phyloP scores from a whole-genome alignment of 2,329 filamentous ascomycete species.

The Diaporthe vexans region DNA sequence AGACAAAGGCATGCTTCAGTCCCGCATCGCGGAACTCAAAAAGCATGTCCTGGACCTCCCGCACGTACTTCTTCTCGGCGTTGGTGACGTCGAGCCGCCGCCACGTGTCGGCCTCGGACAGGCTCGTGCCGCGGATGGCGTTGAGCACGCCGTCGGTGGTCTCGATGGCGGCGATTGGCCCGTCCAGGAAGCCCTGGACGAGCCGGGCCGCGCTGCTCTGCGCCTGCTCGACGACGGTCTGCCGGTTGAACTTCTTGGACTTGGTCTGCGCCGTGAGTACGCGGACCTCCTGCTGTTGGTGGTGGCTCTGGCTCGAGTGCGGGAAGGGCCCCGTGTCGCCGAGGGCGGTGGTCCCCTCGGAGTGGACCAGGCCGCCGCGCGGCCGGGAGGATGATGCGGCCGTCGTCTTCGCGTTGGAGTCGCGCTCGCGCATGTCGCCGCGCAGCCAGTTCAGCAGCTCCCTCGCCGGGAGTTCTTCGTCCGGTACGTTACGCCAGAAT shows the following conservation, averaged over 20 bases:
- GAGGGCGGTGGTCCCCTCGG: slow-evolving; percentile 26
- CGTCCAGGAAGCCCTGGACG: slow-evolving; percentile 78
- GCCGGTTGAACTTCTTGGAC: slow-evolving; percentile 92
- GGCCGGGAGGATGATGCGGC: slow-evolving; percentile 8
- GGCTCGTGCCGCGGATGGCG: slow-evolving; percentile 77
- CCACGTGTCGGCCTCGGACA: slow-evolving; percentile 89
- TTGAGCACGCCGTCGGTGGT: slow-evolving; percentile 87
- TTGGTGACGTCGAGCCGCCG: slow-evolving; percentile 82
- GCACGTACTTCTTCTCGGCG: slow-evolving; percentile 84
- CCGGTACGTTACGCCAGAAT: slow-evolving; percentile 80
- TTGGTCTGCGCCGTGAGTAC: slow-evolving; percentile 87
- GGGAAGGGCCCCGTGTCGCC: slow-evolving; percentile 33
- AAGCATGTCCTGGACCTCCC: slow-evolving; percentile 85
- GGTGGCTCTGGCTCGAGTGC: slow-evolving; percentile 48
- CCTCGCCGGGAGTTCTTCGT: slow-evolving; percentile 80
- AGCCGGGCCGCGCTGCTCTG: slow-evolving; percentile 71
- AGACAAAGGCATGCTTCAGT: slow-evolving; percentile 84
- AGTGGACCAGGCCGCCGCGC: slow-evolving; percentile 17
- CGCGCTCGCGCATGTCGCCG: slow-evolving; percentile 84
- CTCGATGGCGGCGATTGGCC: slow-evolving; percentile 89
- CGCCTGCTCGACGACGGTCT: slow-evolving; percentile 86
- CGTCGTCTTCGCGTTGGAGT: slow-evolving; percentile 64
- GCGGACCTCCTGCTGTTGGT: slow-evolving; percentile 78
- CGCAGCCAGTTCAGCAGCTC: slow-evolving; percentile 87
- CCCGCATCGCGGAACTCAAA: slow-evolving; percentile 70